Evolutionary conservation across 23 red algal genomes (phyloP).

Genomic region (Gracilaria caudata): DNA sequence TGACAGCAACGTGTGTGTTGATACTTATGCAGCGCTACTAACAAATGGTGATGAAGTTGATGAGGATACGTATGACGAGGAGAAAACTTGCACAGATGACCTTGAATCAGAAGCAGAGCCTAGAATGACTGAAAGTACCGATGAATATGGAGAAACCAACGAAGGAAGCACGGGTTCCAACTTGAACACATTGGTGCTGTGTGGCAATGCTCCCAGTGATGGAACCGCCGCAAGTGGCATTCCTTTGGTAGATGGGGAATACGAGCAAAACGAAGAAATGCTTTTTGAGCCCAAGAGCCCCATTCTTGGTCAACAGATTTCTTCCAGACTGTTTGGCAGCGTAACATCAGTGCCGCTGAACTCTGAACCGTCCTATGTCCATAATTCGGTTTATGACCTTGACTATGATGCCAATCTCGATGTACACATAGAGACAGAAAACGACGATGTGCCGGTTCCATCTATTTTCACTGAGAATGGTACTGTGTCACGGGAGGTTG

Average conservation of each 20-base stretch:
- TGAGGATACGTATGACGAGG: conserved; percentile 10
- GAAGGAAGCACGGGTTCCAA: background rate
- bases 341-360: background rate
- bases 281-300: conserved; percentile 24
- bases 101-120: background rate
- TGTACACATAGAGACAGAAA: background rate
- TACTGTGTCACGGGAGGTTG: background rate
- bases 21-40: conserved; percentile 12
- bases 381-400: background rate
- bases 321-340: background rate
- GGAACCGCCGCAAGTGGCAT: background rate
- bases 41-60: background rate
- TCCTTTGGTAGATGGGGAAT: background rate
- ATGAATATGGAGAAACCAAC: background rate
- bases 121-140: background rate
- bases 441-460: background rate
- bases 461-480: conserved; percentile 11
- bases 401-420: conserved; percentile 14
- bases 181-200: background rate
- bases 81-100: conserved; percentile 3
- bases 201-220: background rate
- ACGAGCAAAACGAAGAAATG: conserved; percentile 13
- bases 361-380: background rate
- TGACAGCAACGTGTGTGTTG: conserved; percentile 22
- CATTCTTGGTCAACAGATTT: conserved; percentile 5